These are phyloP conservation scores for Solanum sejunctum DNA, from an alignment of 257 asterid genomes.

Conservation along the genomic window DNA sequence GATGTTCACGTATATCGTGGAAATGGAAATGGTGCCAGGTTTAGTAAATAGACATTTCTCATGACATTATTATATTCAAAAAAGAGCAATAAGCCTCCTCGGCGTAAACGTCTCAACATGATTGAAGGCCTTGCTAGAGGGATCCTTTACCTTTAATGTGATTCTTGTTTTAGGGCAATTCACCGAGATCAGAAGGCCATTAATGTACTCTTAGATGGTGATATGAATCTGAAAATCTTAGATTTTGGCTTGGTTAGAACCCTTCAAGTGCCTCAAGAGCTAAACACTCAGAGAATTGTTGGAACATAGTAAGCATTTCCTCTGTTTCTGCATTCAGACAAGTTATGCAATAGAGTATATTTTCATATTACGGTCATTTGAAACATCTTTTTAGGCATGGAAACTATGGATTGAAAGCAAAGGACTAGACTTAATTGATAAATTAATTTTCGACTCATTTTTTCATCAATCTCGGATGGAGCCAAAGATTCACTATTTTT, in stretches of 20 bases:
- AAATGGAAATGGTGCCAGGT: too few species aligned
- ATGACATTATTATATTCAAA: neutral
- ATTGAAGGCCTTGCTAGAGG: neutral
- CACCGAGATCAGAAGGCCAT: neutral
- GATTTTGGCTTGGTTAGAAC: neutral
- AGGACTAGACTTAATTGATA: conserved; percentile 26
- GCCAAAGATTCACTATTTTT: too few species aligned
- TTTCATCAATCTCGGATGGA: too few species aligned
- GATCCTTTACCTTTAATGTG: neutral
- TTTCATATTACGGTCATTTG: too few species aligned
- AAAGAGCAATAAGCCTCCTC: neutral
- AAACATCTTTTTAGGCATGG: conserved; percentile 39
- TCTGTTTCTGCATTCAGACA: neutral
- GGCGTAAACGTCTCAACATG: neutral
- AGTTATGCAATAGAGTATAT: too few species aligned
- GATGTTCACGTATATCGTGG: too few species aligned
- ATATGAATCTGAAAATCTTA: neutral
- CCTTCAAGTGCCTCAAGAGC: neutral
- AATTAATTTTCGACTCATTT: conserved; percentile 6
- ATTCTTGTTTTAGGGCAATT: neutral
- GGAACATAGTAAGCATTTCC: neutral
- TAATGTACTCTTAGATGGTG: neutral
- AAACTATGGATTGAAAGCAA: conserved; percentile 38
- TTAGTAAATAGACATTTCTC: too few species aligned
- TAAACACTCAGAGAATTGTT: neutral